phyloP scores from a whole-genome alignment of 1,139 yeast genomes.

The Kazachstania sp. region DNA sequence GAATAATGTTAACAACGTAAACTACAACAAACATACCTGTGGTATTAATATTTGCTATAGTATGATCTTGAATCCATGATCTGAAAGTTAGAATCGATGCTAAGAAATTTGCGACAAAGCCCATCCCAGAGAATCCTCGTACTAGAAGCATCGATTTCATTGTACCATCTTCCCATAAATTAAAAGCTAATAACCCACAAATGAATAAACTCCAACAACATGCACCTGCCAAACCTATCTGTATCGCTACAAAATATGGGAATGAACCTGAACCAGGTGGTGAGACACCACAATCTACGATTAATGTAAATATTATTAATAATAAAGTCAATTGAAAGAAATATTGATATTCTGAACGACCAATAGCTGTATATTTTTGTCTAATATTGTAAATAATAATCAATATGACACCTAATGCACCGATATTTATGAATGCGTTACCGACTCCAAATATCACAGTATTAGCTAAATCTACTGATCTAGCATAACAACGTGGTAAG shows the following conservation, averaged over 20 bases:
- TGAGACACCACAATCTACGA: constrained; percentile 86
- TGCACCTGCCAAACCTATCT: constrained; percentile 65
- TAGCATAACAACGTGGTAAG: constrained; percentile 70
- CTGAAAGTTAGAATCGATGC: constrained; percentile 66
- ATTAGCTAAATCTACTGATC: constrained; percentile 81
- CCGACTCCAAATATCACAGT: constrained; percentile 90
- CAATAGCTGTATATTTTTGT: constrained; percentile 87
- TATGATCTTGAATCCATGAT: constrained; percentile 43
- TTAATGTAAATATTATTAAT: constrained; percentile 54
- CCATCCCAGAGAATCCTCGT: constrained; percentile 40
- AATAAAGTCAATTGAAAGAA: constrained; percentile 56
- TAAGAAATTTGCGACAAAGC: constrained; percentile 59
- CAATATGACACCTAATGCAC: constrained; percentile 53
- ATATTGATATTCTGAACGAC: constrained; percentile 74
- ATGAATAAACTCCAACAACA: constrained; percentile 59
- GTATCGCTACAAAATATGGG: constrained; percentile 77
- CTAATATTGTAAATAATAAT: constrained; percentile 74
- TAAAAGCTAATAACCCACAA: constrained; percentile 76
- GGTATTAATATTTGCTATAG: constrained; percentile 37
- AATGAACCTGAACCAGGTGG: constrained; percentile 74
- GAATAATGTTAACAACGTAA: constrained; percentile 61
- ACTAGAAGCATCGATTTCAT: constrained; percentile 50
- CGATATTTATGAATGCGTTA: constrained; percentile 75
- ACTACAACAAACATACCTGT: constrained; percentile 58
- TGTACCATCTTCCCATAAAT: constrained; percentile 92